Conservation (phyloP, 169 alveolate species). For the Besnoitia besnoiti region DNA sequence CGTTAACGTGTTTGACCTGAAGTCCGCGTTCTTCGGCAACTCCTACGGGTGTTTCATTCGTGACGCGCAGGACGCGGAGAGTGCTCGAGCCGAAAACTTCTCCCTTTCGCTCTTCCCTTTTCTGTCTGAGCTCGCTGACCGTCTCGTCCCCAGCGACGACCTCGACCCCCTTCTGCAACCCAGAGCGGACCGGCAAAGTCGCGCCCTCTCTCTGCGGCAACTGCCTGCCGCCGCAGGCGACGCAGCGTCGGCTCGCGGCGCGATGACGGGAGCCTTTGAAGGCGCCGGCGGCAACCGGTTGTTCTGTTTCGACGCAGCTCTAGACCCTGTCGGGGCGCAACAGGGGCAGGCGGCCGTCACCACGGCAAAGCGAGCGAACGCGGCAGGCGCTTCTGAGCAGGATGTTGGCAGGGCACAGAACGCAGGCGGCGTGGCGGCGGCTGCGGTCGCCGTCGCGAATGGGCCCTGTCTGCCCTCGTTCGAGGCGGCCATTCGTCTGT, state of each 20-base stretch:
- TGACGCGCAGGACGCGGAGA: not conserved
- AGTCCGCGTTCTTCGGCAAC: not conserved
- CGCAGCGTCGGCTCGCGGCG: not conserved
- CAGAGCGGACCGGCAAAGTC: not conserved
- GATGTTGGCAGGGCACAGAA: too few relatives aligned
- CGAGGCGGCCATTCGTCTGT: slow-evolving; percentile 24
- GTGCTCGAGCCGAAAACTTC: not conserved
- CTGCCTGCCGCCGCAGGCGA: not conserved
- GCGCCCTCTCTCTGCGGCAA: not conserved
- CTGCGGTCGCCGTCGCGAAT: not conserved
- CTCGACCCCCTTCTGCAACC: not conserved
- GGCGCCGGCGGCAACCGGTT: not conserved
- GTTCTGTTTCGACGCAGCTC: not conserved
- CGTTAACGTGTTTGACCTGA: not conserved
- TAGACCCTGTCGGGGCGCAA: not conserved
- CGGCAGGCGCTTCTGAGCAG: not conserved
- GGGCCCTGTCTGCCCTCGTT: slow-evolving; percentile 31
- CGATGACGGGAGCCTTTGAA: not conserved
- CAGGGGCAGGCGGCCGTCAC: too few relatives aligned
- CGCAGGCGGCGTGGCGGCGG: too few relatives aligned
- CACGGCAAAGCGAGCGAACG: not conserved
- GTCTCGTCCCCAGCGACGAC: not conserved
- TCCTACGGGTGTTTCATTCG: slow-evolving; percentile 1
- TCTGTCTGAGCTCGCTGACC: not conserved
- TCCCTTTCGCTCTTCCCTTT: not conserved